Evolutionary conservation across 106 monocot species (phyloP).

Genomic region (Cymbidium sinense): DNA sequence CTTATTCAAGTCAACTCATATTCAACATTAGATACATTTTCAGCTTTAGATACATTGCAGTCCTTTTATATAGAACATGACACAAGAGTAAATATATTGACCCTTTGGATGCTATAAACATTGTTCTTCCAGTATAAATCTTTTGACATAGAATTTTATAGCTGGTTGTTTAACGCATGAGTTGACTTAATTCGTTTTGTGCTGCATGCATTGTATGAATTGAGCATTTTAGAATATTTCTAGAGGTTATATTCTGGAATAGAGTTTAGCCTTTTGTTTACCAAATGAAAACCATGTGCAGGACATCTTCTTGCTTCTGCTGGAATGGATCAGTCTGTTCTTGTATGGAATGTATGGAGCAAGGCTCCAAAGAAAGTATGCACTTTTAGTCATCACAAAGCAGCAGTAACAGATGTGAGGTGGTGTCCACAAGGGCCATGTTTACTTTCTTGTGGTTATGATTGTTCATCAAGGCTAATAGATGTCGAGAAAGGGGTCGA

Average conservation of each 20-base stretch:
- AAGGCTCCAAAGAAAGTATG: constrained; percentile 41
- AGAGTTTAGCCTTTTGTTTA: neutral
- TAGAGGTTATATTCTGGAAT: neutral
- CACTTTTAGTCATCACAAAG: constrained; percentile 54
- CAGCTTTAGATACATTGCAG: neutral
- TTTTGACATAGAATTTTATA: neutral
- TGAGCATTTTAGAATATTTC: neutral
- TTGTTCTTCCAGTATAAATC: neutral
- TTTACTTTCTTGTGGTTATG: constrained; percentile 88
- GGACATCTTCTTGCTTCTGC: constrained; percentile 99
- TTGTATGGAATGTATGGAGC: constrained; percentile 84
- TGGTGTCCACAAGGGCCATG: constrained; percentile 66
- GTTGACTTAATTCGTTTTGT: neutral
- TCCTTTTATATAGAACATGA: neutral
- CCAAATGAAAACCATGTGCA: constrained; percentile 19
- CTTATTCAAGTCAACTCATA: neutral
- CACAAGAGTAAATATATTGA: neutral
- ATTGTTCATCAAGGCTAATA: constrained; percentile 59
- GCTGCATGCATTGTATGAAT: neutral
- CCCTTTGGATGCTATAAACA: neutral
- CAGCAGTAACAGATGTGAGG: constrained; percentile 79
- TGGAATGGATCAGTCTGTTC: constrained; percentile 76
- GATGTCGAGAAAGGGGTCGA: constrained; percentile 80
- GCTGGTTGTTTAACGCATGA: neutral
- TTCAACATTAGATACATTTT: neutral